These are phyloP conservation scores for Oldenlandia corymbosa DNA, from an alignment of 257 asterid species.

Conservation along the genomic window DNA sequence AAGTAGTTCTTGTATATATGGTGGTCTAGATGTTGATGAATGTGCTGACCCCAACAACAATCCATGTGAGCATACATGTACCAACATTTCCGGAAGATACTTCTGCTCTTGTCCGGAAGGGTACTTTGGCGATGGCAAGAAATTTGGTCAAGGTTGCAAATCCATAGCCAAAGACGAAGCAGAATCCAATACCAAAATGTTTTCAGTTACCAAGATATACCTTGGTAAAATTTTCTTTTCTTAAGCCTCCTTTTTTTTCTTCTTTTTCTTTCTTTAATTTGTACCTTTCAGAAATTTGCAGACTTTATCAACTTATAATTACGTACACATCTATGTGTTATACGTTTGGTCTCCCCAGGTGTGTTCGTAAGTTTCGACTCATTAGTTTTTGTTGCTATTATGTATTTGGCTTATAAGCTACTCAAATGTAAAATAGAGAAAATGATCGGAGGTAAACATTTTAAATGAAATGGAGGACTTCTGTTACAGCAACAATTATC, in stretches of 20 bases:
- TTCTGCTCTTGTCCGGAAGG: constrained; percentile 55
- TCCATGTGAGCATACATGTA: constrained; percentile 32
- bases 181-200: constrained; percentile 29
- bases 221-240: too few species aligned
- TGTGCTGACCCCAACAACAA: constrained; percentile 23
- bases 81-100: constrained; percentile 34
- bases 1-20: too few species aligned
- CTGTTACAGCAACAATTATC: constrained; percentile 19
- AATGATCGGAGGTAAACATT: constrained; percentile 5
- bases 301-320: too few species aligned
- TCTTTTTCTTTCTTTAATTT: too few species aligned
- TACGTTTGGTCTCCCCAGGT: too few species aligned
- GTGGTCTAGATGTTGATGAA: constrained; percentile 38
- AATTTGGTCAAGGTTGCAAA: constrained; percentile 41
- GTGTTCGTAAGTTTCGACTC: too few species aligned
- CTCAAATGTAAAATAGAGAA: constrained; percentile 6
- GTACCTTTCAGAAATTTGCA: too few species aligned
- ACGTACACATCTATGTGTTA: too few species aligned
- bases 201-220: too few species aligned
- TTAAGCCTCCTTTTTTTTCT: too few species aligned
- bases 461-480: constrained; percentile 23
- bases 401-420: constrained; percentile 6
- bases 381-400: background rate
- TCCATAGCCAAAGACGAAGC: constrained; percentile 38
- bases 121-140: constrained; percentile 44